Base-by-base conservation (phyloP, 2,329 filamentous ascomycete genomes). In the Aspergillus floridensis region DNA sequence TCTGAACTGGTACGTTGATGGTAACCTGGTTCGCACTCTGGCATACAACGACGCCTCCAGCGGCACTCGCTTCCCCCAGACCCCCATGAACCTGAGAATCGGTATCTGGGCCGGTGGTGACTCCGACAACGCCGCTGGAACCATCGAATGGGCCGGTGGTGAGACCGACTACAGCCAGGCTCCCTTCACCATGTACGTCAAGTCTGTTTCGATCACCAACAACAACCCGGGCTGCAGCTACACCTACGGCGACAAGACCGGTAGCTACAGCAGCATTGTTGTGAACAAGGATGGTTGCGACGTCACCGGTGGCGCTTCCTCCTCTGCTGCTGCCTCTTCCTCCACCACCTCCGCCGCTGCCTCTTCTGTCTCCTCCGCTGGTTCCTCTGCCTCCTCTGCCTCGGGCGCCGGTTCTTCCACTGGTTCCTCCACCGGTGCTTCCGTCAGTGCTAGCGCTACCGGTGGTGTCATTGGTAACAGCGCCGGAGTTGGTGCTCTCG, bases 151-250 rank as follows among this genome's bases (percentile, higher is more conserved):
- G 88, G 88, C 88, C 59, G 88, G 88, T 57, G 88, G 88, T 58
- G 68, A 79, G 55, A 91, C 88, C 47, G 81, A 92, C 72, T 93
- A 88, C 73, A 71, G 73, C 53, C 69, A 84, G 26, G 87, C 80
- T 0, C 90, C 90, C 0, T 93, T 85, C 78, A 86, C 82, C 67
- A 93, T 93, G 90, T 86, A 84, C 61, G 83, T 93, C 64, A 84
- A 90, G 79, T 85, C 81, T 31, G 76, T 86, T 35, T 78, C 80
- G 31, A 80, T 83, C 56, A 68, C 76, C 62, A 86, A 84, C 76
- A 84, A 83, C 69, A 83, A 80, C 53, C 85, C 86, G 8, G 57
- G 49, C 26, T 56, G 26, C 32, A 50, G 41, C 46, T 63, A 63
- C 59, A 75, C 81, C 49, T 92, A 85, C 67, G 79, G 80, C 26